These are phyloP conservation scores for Globisporangium apiculatum DNA, from an alignment of 352 stramenopile species.

Conservation along the genomic window DNA sequence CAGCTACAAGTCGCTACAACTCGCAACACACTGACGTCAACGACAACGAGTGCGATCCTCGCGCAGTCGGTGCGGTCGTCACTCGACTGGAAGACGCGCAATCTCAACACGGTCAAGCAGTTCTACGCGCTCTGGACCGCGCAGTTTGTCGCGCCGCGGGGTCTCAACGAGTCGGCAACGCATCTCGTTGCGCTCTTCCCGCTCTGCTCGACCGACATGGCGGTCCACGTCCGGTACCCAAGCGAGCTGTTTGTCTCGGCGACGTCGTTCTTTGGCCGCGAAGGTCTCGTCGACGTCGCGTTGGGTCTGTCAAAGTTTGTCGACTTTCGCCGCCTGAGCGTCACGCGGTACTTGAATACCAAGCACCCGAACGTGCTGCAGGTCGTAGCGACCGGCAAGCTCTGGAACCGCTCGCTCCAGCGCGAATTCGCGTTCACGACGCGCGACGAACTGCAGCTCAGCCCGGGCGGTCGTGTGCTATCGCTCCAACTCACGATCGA, in stretches of 20 bases:
- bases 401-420: slow-evolving; percentile 78
- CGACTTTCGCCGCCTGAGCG: slow-evolving; percentile 59
- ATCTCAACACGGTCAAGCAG: slow-evolving; percentile 74
- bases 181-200: slow-evolving; percentile 75
- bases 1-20: slow-evolving; percentile 14
- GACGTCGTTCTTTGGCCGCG: slow-evolving; percentile 58
- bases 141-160: slow-evolving; percentile 58
- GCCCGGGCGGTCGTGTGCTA: slow-evolving; percentile 65
- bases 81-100: slow-evolving; percentile 77
- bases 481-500: slow-evolving; percentile 84
- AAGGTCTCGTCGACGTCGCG: slow-evolving; percentile 76
- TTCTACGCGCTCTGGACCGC: slow-evolving; percentile 80
- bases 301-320: slow-evolving; percentile 69
- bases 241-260: slow-evolving; percentile 10
- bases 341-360: slow-evolving; percentile 69
- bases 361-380: slow-evolving; percentile 80
- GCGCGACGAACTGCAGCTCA: slow-evolving; percentile 73
- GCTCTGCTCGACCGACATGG: slow-evolving; percentile 77
- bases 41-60: slow-evolving; percentile 14
- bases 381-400: slow-evolving; percentile 59
- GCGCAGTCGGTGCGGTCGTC: slow-evolving; percentile 71
- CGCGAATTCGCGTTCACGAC: slow-evolving; percentile 79
- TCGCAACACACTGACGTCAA: slow-evolving; percentile 17
- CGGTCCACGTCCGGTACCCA: slow-evolving; percentile 66
- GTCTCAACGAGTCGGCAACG: slow-evolving; percentile 35